Base-by-base conservation (phyloP, 164 flowering plant genomes). In the Sextonia rubra region DNA sequence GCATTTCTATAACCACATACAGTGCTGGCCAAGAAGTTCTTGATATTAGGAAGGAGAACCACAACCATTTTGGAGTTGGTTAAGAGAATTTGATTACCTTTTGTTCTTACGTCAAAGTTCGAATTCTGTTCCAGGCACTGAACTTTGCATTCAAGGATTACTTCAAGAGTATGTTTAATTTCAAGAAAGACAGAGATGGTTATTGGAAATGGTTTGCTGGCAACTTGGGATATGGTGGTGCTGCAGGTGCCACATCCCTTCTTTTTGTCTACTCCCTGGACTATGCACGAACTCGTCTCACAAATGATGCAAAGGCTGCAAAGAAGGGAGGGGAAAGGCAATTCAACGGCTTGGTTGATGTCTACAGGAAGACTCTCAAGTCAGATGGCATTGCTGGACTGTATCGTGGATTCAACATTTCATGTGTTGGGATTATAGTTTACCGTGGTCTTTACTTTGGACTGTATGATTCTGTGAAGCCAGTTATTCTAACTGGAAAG, bases 141-240 rank as follows among this genome's bases (percentile, higher is more conserved):
- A 90, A 91, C 88, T 91, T 91, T 86, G 97, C 97, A 49, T 91
- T 91, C 81, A 91, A 91, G 80, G 97, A 91, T 77, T 90, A 91
- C 89, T 91, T 90, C 71, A 91, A 91, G 90, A 84, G 87, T 67
- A 80, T 90, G 32, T 90, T 91, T 70, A 88, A 86, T 85, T 90
- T 87, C 84, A 91, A 88, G 91, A 90, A 91, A 75, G 97, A 91
- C 79, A 81, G 81, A 70, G 94, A 91, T 82, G 92, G 92, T 47
- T 91, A 88, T 83, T 89, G 93, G 96, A 84, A 83, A 64, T 89
- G 93, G 91, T 91, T 91, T 74, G 93, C 88, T 69, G 92, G 94
- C 15, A 91, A 91, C 83, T 83, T 91, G 83, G 97, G 83, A 62
- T 91, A 94, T 72, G 97, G 97, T 78, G 94, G 91, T 82, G 90